These are phyloP conservation scores for Podila epigama DNA, from an alignment of 192 early-diverging fungal species.

Conservation along the genomic window DNA sequence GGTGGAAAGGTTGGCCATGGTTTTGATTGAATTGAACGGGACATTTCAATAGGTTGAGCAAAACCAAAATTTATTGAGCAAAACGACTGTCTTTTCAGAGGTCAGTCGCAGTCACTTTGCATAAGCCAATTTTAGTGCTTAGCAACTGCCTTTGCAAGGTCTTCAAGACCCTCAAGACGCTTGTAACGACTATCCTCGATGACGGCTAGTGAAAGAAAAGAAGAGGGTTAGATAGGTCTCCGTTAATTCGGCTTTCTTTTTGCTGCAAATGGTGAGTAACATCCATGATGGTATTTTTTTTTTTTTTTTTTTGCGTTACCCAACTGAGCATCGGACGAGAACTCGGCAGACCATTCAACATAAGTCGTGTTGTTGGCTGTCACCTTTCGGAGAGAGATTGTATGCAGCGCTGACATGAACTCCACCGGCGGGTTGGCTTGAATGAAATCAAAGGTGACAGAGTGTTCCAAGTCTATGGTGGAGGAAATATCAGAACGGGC, in stretches of 20 bases:
- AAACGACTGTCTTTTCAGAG: not conserved
- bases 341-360: conserved; percentile 67
- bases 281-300: no score
- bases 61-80: not conserved
- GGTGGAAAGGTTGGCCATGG: conserved; percentile 46
- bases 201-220: conserved; percentile 28
- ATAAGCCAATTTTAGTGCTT: conserved; percentile 25
- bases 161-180: conserved; percentile 62
- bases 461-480: conserved; percentile 46
- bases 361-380: conserved; percentile 61
- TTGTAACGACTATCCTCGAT: conserved; percentile 67
- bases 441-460: conserved; percentile 64
- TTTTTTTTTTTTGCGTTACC: conserved; percentile 26
- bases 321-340: conserved; percentile 56
- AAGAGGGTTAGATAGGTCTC: no score
- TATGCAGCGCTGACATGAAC: conserved; percentile 64
- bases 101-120: no score
- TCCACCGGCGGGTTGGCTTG: conserved; percentile 58
- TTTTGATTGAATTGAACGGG: no score
- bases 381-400: conserved; percentile 55
- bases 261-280: no score
- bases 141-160: conserved; percentile 53
- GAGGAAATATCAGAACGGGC: not conserved
- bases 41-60: not conserved
- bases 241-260: no score